phyloP scores from a whole-genome alignment of 345 rosid species.

The Citrus reticulata region DNA sequence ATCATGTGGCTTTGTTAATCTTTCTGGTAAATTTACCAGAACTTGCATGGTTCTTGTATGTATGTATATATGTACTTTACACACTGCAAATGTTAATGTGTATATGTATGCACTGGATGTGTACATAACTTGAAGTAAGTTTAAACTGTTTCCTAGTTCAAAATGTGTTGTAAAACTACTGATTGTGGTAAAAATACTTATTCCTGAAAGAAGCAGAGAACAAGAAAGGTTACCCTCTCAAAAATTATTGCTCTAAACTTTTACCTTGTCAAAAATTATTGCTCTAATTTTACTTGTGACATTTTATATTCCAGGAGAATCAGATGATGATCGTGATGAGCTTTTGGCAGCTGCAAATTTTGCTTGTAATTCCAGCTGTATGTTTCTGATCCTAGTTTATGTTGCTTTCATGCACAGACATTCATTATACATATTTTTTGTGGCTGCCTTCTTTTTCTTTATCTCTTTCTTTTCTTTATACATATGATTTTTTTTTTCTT shows the following conservation, averaged over 20 bases:
- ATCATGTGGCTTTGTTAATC: background rate
- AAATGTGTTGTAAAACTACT: background rate
- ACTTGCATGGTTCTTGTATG: background rate
- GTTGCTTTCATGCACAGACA: background rate
- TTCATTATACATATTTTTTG: background rate
- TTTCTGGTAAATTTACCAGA: background rate
- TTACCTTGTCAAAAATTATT: conserved; percentile 1
- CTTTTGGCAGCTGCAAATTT: conserved; percentile 46
- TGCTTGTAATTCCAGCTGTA: conserved; percentile 48
- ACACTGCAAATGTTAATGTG: background rate
- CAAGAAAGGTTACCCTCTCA: background rate
- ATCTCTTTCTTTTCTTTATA: background rate
- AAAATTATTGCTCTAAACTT: conserved; percentile 7
- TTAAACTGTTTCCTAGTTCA: background rate
- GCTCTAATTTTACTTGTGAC: background rate
- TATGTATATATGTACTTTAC: background rate
- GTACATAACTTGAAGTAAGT: background rate
- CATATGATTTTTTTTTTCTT: background rate
- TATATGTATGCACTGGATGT: background rate
- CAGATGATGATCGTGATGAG: conserved; percentile 55
- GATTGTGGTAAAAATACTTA: background rate
- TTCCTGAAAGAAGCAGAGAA: background rate
- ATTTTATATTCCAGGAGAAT: conserved; percentile 34
- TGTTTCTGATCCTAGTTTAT: conserved; percentile 9
- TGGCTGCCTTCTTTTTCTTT: background rate